Evolutionary conservation across 2,329 filamentous ascomycete genomes (phyloP).

Genomic region (Calonectria pseudoturangicola): DNA sequence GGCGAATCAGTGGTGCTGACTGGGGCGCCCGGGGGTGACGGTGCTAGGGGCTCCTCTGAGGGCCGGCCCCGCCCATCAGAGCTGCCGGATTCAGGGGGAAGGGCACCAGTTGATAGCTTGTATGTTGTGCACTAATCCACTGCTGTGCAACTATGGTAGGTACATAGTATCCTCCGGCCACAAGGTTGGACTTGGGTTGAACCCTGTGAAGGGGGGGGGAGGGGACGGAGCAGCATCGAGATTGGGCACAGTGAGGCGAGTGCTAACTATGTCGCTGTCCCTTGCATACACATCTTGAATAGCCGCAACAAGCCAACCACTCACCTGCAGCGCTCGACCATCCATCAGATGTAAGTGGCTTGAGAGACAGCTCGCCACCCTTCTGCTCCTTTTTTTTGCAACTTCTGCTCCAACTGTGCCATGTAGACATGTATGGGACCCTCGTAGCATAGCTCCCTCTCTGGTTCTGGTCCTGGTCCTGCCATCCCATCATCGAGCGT

Average conservation of each 20-base stretch:
- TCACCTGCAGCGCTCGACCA: slow-evolving; percentile 25
- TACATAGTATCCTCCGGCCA: slow-evolving; percentile 4
- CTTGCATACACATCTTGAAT: slow-evolving; percentile 42
- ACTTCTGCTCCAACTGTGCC: not conserved
- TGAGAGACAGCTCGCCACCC: slow-evolving; percentile 1
- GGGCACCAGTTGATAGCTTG: slow-evolving; percentile 37
- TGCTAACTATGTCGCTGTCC: slow-evolving; percentile 19
- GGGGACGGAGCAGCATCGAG: slow-evolving; percentile 45
- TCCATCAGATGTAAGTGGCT: slow-evolving; percentile 22
- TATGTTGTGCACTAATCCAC: slow-evolving; percentile 30
- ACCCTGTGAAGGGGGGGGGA: slow-evolving; percentile 34
- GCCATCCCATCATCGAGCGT: slow-evolving; percentile 32
- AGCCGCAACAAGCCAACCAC: slow-evolving; percentile 29
- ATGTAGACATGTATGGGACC: not conserved
- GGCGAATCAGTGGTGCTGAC: slow-evolving; percentile 46
- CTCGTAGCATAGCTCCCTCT: not conserved
- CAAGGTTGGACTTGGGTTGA: slow-evolving; percentile 41
- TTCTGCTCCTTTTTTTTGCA: not conserved
- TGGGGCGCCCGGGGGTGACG: slow-evolving; percentile 11
- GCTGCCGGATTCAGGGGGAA: slow-evolving; percentile 51
- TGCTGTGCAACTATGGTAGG: slow-evolving; percentile 7
- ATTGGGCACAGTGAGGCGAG: slow-evolving; percentile 46
- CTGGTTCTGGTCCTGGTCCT: not conserved
- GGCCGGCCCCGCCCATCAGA: slow-evolving; percentile 26
- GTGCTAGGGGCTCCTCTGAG: slow-evolving; percentile 21